Evolutionary conservation across 768 basidiomycete species (phyloP), one percentile per base, ranked within the genome.

Genomic region (Lactarius psammicola): DNA sequence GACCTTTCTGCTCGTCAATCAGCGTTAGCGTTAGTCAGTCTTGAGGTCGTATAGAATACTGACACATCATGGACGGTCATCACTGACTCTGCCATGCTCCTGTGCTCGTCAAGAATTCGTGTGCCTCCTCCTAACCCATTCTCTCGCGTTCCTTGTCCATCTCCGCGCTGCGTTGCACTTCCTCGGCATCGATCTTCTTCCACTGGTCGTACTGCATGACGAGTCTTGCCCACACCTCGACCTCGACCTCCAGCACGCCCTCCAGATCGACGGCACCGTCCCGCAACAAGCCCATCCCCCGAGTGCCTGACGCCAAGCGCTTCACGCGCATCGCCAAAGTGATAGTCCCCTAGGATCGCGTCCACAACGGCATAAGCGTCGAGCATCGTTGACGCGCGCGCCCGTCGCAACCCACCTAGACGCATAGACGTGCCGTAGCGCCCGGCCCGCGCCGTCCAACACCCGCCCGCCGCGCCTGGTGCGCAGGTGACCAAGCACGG

Each of bases 381-480:
- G 76, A 92, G 86, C 94, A 99, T 94, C 36, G 96, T 97, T 3
- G 88, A 82, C 1, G 94, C 95, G 88, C 0, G 96, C 94, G 40
- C 96, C 96, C 3, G 84, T 86, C 2, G 93, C 89, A 2, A 92
- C 89, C 96, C 96, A 98, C 11, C 96, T 95, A 2, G 92, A 88
- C 1, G 92, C 89, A 73, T 97, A 98, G n/a, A 95, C 80, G 63
- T 85, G 85, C 46, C 79, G 81, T 46, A 87, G 69, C n/a, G 74
- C 62, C 2, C 71, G 70, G 10, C 76, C 74, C 4, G 69, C 69
- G 4, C 75, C 69, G 17, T 79, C 77, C 34, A 84, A 71, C 7
- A 91, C 77, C 11, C 86, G 80, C 5, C 85, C 84, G 9, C 76
- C 75, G 4, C 75, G 15, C 17, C 2, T 68, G 1, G 83, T 82